Base-by-base conservation (phyloP, 2,329 filamentous ascomycete species). In the Metarhizium brunneum region DNA sequence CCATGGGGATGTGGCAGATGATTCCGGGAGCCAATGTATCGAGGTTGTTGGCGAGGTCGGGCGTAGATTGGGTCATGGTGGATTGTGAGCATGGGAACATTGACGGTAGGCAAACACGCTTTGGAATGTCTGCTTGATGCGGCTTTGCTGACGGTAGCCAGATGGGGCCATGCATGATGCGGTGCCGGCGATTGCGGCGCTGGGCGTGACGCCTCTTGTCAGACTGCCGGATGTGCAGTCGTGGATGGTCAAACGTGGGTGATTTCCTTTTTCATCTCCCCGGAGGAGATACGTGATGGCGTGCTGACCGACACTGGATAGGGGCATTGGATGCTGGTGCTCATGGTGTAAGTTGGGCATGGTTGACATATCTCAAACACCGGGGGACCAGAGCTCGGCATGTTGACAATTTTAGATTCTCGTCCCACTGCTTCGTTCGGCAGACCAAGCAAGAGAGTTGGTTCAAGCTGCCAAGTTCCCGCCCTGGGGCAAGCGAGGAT, bases 41-140 rank as follows among this genome's bases (percentile, higher is more conserved):
- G 5, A 75, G 83, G 54, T 68, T 77, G 18, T 71, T 89, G 50
- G 84, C 86, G 2, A 73, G 82, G 54, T 70, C 78, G 1, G 85
- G 83, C 1, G 76, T 85, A 1, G 85, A 88, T 64, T 87, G 85
- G 77, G 80, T 89, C 10, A 73, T 86, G 66, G 80, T 81, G 52
- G 79, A 79, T 59, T 78, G 76, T 55, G 79, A 79, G 61, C 78
- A 81, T 61, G 78, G 78, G 8, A 77, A 76, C 59, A 69, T 80
- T 56, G 75, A 76, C 42, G 78, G 72, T 74, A 62, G 38, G 62
- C 53, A 8, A 35, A n/a, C 40, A 25, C 2, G n/a, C 5, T 40
- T 40, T 35, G 32, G 3, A 11, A 5, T 36, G 30, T 45, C 16
- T 50, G 30, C 38, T 50, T 7, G 18, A 36, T n/a, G n/a, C 16